Conservation (phyloP, 2,329 filamentous ascomycete genomes). For the Lasiodiplodia sp. region DNA sequence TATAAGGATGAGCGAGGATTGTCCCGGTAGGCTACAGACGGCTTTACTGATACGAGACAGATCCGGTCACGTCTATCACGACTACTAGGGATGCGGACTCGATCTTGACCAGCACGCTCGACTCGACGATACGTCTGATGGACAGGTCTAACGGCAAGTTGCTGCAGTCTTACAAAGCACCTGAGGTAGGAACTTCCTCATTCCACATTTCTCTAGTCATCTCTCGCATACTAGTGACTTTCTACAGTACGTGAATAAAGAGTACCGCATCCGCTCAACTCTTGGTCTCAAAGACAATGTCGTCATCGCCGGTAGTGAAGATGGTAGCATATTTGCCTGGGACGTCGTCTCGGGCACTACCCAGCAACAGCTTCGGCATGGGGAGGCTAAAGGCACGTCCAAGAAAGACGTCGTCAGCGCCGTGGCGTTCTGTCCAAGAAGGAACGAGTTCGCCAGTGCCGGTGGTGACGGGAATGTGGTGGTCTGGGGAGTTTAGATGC, state of each 20-base stretch:
- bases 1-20: constrained; percentile 34
- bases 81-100: constrained; percentile 77
- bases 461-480: constrained; percentile 54
- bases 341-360: constrained; percentile 78
- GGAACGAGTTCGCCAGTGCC: constrained; percentile 58
- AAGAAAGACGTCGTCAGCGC: constrained; percentile 57
- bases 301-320: constrained; percentile 82
- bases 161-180: constrained; percentile 72
- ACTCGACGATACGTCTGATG: constrained; percentile 80
- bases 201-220: background rate
- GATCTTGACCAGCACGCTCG: constrained; percentile 76
- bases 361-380: constrained; percentile 65
- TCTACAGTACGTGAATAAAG: constrained; percentile 39
- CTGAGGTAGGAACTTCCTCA: constrained; percentile 1
- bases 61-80: constrained; percentile 76
- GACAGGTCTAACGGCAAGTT: constrained; percentile 78
- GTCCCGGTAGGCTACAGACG: background rate
- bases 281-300: constrained; percentile 79
- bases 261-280: constrained; percentile 72
- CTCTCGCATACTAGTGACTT: background rate
- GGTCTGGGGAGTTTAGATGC: constrained; percentile 6
- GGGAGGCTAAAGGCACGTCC: constrained; percentile 40
- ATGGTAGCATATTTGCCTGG: constrained; percentile 79
- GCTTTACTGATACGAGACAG: constrained; percentile 30
- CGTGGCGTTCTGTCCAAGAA: constrained; percentile 55